Evolutionary conservation across 768 basidiomycete genomes (phyloP).

Genomic region (Pulveroboletus sp.): DNA sequence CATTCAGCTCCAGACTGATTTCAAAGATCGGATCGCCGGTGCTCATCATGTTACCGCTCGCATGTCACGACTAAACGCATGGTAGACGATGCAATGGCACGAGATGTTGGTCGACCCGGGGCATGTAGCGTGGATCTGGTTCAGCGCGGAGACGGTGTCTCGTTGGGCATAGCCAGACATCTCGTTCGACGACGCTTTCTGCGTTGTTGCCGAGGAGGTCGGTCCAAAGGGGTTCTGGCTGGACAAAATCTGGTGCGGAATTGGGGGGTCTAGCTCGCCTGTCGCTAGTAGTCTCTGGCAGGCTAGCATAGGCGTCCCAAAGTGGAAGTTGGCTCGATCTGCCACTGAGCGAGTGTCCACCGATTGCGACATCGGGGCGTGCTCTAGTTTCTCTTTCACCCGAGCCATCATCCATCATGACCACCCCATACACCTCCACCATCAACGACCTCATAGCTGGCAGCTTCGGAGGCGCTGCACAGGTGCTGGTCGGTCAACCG

Average conservation of each 20-base stretch:
- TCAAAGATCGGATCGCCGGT: slow-evolving; percentile 90
- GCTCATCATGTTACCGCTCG: slow-evolving; percentile 72
- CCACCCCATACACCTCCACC: slow-evolving; percentile 43
- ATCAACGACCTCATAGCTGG: slow-evolving; percentile 84
- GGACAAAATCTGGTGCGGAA: slow-evolving; percentile 46
- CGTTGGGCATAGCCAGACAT: slow-evolving; percentile 92
- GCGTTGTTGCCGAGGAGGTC: slow-evolving; percentile 76
- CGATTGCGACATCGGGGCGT: no score
- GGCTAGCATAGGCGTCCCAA: no score
- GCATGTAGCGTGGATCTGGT: slow-evolving; percentile 81
- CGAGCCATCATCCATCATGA: no score
- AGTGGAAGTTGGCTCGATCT: no score
- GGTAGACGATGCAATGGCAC: slow-evolving; percentile 90
- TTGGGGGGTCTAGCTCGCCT: no score
- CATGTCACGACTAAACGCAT: slow-evolving; percentile 90
- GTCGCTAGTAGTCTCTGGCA: no score
- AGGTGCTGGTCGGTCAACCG: slow-evolving; percentile 93
- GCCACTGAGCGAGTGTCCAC: no score
- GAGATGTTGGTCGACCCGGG: slow-evolving; percentile 69
- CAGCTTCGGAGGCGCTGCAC: slow-evolving; percentile 88
- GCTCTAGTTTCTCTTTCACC: no score
- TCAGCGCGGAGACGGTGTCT: slow-evolving; percentile 81
- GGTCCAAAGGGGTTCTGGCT: slow-evolving; percentile 69
- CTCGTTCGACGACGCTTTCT: slow-evolving; percentile 73
- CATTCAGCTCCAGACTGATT: slow-evolving; percentile 78